Evolutionary conservation across 164 flowering plant genomes (phyloP).

Genomic region (Houttuynia cordata): DNA sequence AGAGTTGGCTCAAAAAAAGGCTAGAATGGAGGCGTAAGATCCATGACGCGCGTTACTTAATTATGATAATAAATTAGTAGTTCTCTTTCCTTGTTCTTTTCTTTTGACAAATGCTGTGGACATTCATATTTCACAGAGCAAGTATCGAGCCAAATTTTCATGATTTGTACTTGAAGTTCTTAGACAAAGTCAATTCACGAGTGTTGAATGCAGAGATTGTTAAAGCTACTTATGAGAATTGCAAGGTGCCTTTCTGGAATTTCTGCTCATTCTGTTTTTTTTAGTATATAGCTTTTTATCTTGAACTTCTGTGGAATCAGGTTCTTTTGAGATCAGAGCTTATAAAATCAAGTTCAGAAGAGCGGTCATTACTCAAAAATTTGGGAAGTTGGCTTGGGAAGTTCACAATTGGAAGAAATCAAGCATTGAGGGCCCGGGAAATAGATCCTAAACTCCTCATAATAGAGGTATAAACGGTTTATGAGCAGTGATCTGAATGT

Average conservation of each 20-base stretch:
- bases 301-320: conserved; percentile 24
- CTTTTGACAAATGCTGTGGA: neutral
- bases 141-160: conserved; percentile 98
- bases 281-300: neutral
- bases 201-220: conserved; percentile 65
- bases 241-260: conserved; percentile 54
- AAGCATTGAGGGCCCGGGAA: conserved; percentile 75
- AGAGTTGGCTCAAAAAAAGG: no score
- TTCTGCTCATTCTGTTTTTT: neutral
- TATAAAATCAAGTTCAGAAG: conserved; percentile 95
- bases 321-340: conserved; percentile 90
- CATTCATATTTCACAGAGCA: conserved; percentile 41
- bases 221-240: conserved; percentile 84
- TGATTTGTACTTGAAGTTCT: conserved; percentile 91
- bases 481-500: neutral
- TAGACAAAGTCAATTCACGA: conserved; percentile 75
- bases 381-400: conserved; percentile 99
- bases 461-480: conserved; percentile 45
- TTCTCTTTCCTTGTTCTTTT: neutral
- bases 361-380: conserved; percentile 89
- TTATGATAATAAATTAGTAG: no score
- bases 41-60: no score
- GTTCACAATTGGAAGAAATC: conserved; percentile 89
- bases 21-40: no score
- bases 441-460: conserved; percentile 91